Base-by-base conservation (phyloP, 768 basidiomycete species). In the Lactarius vividus region DNA sequence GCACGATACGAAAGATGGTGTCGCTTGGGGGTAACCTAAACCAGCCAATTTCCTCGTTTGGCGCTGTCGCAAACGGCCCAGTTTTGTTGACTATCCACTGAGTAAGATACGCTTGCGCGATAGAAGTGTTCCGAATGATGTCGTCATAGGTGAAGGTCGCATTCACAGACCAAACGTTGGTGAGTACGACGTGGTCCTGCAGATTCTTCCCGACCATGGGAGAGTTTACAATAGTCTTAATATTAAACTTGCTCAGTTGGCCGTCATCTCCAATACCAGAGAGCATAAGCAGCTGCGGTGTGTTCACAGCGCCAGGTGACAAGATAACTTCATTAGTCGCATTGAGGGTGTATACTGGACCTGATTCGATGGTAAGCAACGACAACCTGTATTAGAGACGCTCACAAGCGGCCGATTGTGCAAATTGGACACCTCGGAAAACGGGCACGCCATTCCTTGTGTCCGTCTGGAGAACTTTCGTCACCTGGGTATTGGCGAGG, bases 181-280 rank as follows among this genome's bases (percentile, higher is more conserved):
- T 16, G n/a, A 71, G 62, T 16, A 68, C 53, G 1, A 72, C 62
- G 37, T 76, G 76, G 64, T 76, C 76, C 23, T 70, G 65, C 56
- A 78, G 56, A 57, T 75, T 72, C 58, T 71, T 67, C 5, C 77
- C 76, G 23, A 78, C 74, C 49, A 70, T 68, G 16, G 77, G 73
- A 20, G 73, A 59, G 49, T 76, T 59, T 33, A 75, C 69, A 29
- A 75, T 39, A 7, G 74, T 52, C n/a, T 69, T 44, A 59, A 78
- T 73, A 20, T 72, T 72, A 16, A 66, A 29, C 8, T 35, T 26
- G 4, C 18, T 44, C 10, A 59, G 64, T 35, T 42, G 29, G 20
- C 7, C 31, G n/a, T 13, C 13, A 53, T 71, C 65, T 9, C 72
- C 72, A 26, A 72, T 70, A 18, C 72, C 72, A 33, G 70, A 73